phyloP scores from a whole-genome alignment of 2,329 filamentous ascomycete species.

The Ophiostoma himal-ulmi region DNA sequence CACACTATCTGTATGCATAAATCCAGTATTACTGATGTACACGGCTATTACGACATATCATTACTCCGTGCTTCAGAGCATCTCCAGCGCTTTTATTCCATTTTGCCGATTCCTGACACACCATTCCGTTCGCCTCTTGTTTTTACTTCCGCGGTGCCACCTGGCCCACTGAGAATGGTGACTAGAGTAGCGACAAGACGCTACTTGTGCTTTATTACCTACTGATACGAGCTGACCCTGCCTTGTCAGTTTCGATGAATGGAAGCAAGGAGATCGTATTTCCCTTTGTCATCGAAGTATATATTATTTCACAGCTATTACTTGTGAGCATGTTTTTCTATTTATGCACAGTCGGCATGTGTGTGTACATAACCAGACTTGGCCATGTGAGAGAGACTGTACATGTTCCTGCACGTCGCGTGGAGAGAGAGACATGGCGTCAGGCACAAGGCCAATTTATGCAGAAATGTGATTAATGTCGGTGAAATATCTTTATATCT shows the following conservation, averaged over 20 bases:
- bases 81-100: neutral
- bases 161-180: neutral
- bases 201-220: neutral
- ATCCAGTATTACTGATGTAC: neutral
- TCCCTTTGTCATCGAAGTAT: neutral
- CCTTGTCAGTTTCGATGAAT: neutral
- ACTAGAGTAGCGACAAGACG: neutral
- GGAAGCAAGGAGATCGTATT: neutral
- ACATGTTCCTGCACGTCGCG: constrained; percentile 14
- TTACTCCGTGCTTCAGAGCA: neutral
- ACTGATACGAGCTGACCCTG: neutral
- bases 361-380: constrained; percentile 4
- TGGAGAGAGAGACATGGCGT: constrained; percentile 9
- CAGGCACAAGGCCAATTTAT: neutral
- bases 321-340: no score
- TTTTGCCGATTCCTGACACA: neutral
- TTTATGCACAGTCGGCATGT: constrained; percentile 10
- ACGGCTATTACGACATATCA: neutral
- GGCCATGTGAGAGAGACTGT: constrained; percentile 1
- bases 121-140: neutral
- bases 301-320: no score
- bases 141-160: neutral
- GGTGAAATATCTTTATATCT: no score
- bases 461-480: neutral
- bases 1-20: neutral